Conservation (phyloP, 2,329 filamentous ascomycete genomes). For the Sclerotinia trifoliorum region DNA sequence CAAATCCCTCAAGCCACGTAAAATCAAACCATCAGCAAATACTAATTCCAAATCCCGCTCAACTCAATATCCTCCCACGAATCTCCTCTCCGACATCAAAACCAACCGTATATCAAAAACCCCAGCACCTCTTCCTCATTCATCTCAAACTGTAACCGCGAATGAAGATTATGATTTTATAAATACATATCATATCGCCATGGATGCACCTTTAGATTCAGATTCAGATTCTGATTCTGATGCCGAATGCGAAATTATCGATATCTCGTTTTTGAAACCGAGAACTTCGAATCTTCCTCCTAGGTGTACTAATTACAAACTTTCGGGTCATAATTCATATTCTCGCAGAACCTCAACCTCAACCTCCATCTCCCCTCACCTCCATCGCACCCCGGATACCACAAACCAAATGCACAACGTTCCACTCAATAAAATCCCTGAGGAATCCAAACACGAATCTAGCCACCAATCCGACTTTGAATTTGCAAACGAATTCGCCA, state of each 20-base stretch:
- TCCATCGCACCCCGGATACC: not conserved
- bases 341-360: not conserved
- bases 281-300: not conserved
- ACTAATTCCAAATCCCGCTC: no score
- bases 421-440: not conserved
- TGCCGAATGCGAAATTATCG: not conserved
- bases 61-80: not conserved
- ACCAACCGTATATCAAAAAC: no score
- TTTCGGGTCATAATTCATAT: no score
- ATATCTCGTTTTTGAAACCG: not conserved
- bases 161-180: not conserved
- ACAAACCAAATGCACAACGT: not conserved
- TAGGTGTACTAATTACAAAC: not conserved
- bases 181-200: not conserved
- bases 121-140: not conserved
- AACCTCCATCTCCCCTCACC: not conserved
- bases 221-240: not conserved
- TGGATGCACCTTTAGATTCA: not conserved
- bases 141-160: no score
- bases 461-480: not conserved
- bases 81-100: not conserved
- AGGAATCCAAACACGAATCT: not conserved
- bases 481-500: not conserved
- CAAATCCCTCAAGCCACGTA: not conserved
- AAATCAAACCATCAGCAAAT: not conserved